Evolutionary conservation across 805 yeast genomes (phyloP), one percentile per base, ranked within the genome.

Genomic region (Hanseniaspora lachancei): DNA sequence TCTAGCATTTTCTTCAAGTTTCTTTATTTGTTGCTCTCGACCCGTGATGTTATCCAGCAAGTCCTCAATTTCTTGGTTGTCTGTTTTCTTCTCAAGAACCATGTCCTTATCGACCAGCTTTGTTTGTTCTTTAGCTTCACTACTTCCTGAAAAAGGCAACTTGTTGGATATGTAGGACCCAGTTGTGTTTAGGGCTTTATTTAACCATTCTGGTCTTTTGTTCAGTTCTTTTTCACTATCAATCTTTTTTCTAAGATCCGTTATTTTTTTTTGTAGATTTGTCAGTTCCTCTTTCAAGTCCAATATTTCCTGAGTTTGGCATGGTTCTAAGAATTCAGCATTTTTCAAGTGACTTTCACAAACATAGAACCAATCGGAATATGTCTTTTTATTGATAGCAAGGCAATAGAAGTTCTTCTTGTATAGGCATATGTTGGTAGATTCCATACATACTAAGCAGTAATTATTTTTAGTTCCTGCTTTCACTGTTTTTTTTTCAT

Each of bases 291-390:
- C 15, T 29, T 36, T 40, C 15, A 52, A 23, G 15, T 52, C 55
- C 13, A 24, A 36, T 6, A 52, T 32, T 18, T 52, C 55, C 15
- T 36, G 18, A 6, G 32, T 36, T 18, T 44, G 40, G 12, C 29
- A 21, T n/a, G 55, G 49, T 15, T 34, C 35, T 27, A 52, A 46
- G 10, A 52, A 38, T 3, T 44, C 49, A 18, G 20, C 29, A 20
- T 38, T 36, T 15, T 32, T 18, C 34, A 52, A 44, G 21, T 52
- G 55, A 16, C 40, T 40, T 15, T 44, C 49, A 34, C 55, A 52
- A 15, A 52, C 23, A 29, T 52, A 52, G 21, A 52, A 52, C 55
- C 55, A 52, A 44, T 52, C 55, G 5, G 55, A 35, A 35, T 52
- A 52, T 18, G 18, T 18, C 20, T 29, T 52, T 5, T 38, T 27